These are phyloP conservation scores for Penicillium bialowiezense DNA, from an alignment of 495 filamentous ascomycete genomes.

Conservation along the genomic window DNA sequence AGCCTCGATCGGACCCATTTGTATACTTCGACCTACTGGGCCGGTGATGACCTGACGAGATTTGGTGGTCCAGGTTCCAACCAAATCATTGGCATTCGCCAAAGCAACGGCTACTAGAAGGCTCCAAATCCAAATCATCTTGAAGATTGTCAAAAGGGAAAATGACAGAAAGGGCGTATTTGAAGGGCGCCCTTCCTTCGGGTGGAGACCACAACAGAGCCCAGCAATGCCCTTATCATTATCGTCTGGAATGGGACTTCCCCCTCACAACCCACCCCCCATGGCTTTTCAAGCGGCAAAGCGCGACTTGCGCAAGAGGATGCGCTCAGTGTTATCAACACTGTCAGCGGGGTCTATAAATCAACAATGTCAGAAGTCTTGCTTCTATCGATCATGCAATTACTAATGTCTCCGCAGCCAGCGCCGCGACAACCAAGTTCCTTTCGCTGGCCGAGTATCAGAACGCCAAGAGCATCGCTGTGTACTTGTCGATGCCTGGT, in stretches of 20 bases:
- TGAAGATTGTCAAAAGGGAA: conserved; percentile 7
- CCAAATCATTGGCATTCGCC: conserved; percentile 46
- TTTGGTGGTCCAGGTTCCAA: conserved; percentile 78
- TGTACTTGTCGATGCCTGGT: conserved; percentile 90
- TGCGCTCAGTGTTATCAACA: conserved; percentile 60
- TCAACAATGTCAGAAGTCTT: conserved; percentile 59
- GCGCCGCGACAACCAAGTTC: conserved; percentile 54
- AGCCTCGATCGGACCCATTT: conserved; percentile 1
- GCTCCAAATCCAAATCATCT: conserved; percentile 24
- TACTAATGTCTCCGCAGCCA: conserved; percentile 46
- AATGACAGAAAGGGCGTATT: conserved; percentile 12
- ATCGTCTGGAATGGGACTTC: conserved; percentile 4
- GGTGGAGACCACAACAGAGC: conserved; percentile 15
- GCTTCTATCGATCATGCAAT: neutral
- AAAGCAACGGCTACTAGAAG: conserved; percentile 29
- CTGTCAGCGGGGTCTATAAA: conserved; percentile 56
- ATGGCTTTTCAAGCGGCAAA: conserved; percentile 65
- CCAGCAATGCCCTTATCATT: conserved; percentile 7
- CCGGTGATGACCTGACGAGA: conserved; percentile 70
- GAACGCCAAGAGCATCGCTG: conserved; percentile 68
- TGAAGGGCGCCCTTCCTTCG: conserved; percentile 10
- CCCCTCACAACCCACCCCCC: conserved; percentile 11
- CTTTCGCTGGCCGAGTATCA: conserved; percentile 64
- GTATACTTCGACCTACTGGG: conserved; percentile 49
- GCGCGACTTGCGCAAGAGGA: conserved; percentile 65